phyloP scores from a whole-genome alignment of 257 asterid species.

The Nicotiana undulata region DNA sequence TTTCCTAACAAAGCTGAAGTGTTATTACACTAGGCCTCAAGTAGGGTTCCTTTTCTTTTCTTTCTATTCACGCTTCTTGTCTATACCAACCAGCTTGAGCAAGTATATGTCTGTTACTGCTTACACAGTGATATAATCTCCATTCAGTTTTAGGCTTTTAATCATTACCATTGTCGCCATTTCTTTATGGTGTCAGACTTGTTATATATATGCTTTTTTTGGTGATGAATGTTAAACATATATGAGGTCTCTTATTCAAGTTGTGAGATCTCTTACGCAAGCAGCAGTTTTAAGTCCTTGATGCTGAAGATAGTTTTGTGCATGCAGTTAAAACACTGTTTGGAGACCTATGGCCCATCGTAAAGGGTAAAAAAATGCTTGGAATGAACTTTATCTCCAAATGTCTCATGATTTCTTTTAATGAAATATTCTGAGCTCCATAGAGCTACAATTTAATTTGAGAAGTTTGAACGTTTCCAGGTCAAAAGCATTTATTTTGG shows the following conservation, averaged over 20 bases:
- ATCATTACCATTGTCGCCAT: not conserved
- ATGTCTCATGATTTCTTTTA: not conserved
- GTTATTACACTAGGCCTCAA: not conserved
- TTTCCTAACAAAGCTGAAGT: not conserved
- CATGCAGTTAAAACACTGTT: not conserved
- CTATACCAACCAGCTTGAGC: not conserved
- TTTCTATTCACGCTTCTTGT: not conserved
- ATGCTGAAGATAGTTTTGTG: not conserved
- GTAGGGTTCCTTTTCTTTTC: not conserved
- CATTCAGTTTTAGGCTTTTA: not conserved
- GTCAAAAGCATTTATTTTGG: not conserved
- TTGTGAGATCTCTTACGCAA: not conserved
- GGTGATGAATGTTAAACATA: not conserved
- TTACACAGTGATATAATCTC: not conserved
- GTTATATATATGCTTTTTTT: not conserved
- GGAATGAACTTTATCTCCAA: not conserved
- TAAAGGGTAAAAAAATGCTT: not conserved
- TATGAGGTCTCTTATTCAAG: not conserved
- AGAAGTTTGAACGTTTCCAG: not conserved
- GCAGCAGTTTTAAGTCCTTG: not conserved
- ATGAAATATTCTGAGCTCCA: not conserved
- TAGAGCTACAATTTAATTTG: not conserved
- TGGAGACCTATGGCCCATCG: not conserved
- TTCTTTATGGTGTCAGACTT: not conserved
- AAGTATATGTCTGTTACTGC: not conserved